phyloP scores from a whole-genome alignment of 1,139 yeast genomes.

The Debaryomyces udenii region DNA sequence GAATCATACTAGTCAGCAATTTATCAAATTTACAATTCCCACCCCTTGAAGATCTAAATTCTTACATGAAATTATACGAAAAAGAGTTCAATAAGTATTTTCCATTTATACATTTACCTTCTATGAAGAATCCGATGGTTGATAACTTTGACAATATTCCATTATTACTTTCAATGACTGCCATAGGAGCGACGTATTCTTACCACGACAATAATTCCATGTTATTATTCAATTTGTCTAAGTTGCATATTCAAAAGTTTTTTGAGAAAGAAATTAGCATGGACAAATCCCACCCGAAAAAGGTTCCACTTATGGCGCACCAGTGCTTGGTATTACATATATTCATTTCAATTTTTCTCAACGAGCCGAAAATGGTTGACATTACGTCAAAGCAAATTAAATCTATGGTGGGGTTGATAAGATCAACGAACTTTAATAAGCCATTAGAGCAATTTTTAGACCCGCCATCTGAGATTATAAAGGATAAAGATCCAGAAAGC shows the following conservation, averaged over 20 bases:
- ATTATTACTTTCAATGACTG: constrained; percentile 77
- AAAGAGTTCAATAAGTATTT: constrained; percentile 77
- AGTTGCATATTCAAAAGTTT: constrained; percentile 75
- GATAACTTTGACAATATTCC: constrained; percentile 69
- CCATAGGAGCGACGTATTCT: constrained; percentile 85
- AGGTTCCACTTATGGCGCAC: constrained; percentile 85
- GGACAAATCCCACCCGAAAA: constrained; percentile 53
- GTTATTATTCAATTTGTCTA: constrained; percentile 74
- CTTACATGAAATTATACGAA: constrained; percentile 70
- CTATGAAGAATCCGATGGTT: constrained; percentile 58
- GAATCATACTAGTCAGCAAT: constrained; percentile 55
- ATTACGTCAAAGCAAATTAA: constrained; percentile 75
- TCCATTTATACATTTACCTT: constrained; percentile 80
- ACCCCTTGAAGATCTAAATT: constrained; percentile 69
- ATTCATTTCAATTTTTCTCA: constrained; percentile 79
- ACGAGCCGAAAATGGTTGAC: constrained; percentile 72
- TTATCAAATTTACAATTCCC: constrained; percentile 65
- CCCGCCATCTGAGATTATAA: constrained; percentile 54
- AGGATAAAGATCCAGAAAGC: constrained; percentile 30
- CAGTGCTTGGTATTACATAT: constrained; percentile 83
- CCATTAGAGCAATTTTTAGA: constrained; percentile 65
- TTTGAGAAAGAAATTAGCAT: constrained; percentile 60
- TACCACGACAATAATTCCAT: constrained; percentile 81
- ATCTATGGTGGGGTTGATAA: constrained; percentile 77
- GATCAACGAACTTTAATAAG: constrained; percentile 71